phyloP scores from a whole-genome alignment of 2,329 filamentous ascomycete species.

The Cercospora citrullina region DNA sequence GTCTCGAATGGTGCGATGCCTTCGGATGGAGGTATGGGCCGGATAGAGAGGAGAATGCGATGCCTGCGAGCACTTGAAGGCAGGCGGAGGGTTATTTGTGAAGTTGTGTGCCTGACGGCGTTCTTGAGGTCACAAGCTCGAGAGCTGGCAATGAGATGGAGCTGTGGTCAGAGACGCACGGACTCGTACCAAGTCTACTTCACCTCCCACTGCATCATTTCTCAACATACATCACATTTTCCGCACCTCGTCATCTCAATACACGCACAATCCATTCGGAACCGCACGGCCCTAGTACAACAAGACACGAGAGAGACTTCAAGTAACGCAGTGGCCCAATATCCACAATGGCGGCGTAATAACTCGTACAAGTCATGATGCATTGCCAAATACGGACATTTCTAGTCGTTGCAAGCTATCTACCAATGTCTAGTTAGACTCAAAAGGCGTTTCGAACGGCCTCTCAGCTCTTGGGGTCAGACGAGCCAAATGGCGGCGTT shows the following conservation, averaged over 20 bases:
- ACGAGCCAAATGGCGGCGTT: conserved; percentile 74
- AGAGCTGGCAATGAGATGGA: conserved; percentile 4
- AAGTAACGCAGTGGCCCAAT: not conserved
- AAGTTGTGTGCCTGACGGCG: not conserved
- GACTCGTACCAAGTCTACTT: conserved; percentile 4
- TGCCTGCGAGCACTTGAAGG: not conserved
- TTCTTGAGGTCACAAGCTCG: conserved; percentile 1
- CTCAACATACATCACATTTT: not conserved
- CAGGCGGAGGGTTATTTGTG: not conserved
- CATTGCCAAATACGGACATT: not conserved
- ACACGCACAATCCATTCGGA: not conserved
- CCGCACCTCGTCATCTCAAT: not conserved
- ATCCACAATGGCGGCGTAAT: not conserved
- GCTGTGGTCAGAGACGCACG: conserved; percentile 12
- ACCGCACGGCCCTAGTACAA: not conserved
- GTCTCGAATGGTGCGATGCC: not conserved
- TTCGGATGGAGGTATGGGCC: not conserved
- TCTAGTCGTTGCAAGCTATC: not conserved
- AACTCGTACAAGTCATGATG: not conserved
- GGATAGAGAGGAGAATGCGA: not conserved
- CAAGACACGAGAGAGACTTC: not conserved
- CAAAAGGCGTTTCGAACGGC: conserved; percentile 65
- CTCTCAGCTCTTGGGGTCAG: conserved; percentile 81
- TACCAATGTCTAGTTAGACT: conserved; percentile 24
- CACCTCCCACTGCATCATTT: not conserved